A percentile compares a stretch with the other conserved stretches of the same genome.
Evolutionary conservation across 2,329 filamentous ascomycete genomes (phyloP).

Genomic region (Emydomyces testavorans): DNA sequence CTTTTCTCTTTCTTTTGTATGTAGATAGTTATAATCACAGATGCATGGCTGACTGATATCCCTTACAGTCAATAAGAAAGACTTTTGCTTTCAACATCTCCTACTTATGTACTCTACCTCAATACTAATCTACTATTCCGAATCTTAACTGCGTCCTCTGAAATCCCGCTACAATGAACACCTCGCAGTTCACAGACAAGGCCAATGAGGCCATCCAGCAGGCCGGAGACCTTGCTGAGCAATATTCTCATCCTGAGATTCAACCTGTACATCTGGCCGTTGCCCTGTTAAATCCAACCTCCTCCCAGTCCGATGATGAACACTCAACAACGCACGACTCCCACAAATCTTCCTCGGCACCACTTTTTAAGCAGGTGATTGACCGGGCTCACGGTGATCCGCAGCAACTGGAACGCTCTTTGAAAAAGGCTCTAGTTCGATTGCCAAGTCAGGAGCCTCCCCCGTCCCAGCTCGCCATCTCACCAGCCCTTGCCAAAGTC

Average conservation of each 20-base stretch:
- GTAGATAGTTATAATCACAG: too few species aligned
- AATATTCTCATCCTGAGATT: slow-evolving; percentile 85
- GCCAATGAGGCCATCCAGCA: slow-evolving; percentile 83
- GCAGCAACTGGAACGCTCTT: slow-evolving; percentile 71
- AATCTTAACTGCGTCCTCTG: not conserved
- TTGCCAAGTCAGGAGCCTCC: slow-evolving; percentile 90
- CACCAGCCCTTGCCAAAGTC: slow-evolving; percentile 69
- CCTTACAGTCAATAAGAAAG: too few species aligned
- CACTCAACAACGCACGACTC: slow-evolving; percentile 55
- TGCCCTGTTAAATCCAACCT: slow-evolving; percentile 36
- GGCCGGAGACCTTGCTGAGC: slow-evolving; percentile 73
- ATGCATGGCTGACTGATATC: too few species aligned
- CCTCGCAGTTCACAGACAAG: slow-evolving; percentile 72
- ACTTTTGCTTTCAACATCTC: too few species aligned
- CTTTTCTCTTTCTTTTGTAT: too few species aligned
- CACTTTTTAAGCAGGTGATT: slow-evolving; percentile 89
- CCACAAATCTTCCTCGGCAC: slow-evolving; percentile 49
- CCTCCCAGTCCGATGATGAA: slow-evolving; percentile 60
- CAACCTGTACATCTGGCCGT: slow-evolving; percentile 78
- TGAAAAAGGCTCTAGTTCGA: slow-evolving; percentile 86
- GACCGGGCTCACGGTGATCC: slow-evolving; percentile 88
- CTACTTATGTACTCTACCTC: too few species aligned
- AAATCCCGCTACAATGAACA: slow-evolving; percentile 27
- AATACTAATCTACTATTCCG: too few species aligned
- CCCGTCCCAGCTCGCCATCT: slow-evolving; percentile 73